Conservation (phyloP, 2,329 filamentous ascomycete species). For the Elsinoe ampelina region DNA sequence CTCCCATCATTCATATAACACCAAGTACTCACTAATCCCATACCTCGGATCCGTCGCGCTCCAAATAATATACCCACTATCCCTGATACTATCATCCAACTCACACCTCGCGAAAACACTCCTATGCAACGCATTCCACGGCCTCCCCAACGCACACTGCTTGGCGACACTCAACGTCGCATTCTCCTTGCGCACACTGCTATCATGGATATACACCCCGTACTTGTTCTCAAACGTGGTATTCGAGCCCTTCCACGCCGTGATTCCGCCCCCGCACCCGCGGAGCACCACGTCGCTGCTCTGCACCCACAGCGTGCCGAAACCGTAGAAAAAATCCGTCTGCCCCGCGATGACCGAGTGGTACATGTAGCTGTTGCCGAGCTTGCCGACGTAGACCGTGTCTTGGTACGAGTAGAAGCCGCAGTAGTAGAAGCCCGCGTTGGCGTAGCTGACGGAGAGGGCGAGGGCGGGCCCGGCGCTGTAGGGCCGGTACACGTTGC, state of each 20-base stretch:
- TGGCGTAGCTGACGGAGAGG: conserved; percentile 52
- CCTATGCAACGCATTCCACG: conserved; percentile 51
- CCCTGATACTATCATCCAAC: conserved; percentile 45
- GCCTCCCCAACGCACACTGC: conserved; percentile 50
- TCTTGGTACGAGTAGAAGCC: conserved; percentile 61
- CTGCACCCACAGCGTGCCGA: conserved; percentile 55
- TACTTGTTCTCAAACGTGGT: conserved; percentile 59
- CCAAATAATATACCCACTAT: conserved; percentile 50
- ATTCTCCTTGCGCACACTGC: conserved; percentile 48
- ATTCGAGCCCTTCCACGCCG: conserved; percentile 60
- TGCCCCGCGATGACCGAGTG: conserved; percentile 52
- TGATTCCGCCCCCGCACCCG: conserved; percentile 56
- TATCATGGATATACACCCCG: conserved; percentile 54
- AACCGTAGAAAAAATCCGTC: conserved; percentile 61
- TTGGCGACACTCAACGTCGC: conserved; percentile 33
- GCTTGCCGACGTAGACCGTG: conserved; percentile 57
- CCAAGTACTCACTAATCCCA: conserved; percentile 21
- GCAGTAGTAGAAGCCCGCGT: conserved; percentile 58
- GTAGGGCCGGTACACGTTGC: conserved; percentile 48
- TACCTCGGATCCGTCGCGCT: conserved; percentile 32
- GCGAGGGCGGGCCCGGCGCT: conserved; percentile 51
- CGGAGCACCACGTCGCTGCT: conserved; percentile 47
- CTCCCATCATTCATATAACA: no score
- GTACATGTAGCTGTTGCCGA: conserved; percentile 58
- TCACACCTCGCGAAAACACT: conserved; percentile 49